Conservation (phyloP, 768 basidiomycete species). For the Leccinum fibrillosum region DNA sequence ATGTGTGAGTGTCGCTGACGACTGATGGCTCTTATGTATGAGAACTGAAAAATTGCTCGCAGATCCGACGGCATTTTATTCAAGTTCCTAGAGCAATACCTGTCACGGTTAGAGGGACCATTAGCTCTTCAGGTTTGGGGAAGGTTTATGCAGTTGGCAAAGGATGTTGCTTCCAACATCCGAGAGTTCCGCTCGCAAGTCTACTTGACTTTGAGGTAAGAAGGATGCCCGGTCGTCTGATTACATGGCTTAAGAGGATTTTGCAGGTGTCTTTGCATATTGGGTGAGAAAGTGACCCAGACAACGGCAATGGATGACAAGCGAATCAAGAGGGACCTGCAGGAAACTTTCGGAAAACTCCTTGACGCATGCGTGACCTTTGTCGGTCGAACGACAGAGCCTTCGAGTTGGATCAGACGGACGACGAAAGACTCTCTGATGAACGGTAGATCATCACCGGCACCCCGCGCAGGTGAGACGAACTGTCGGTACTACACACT, state of each 20-base stretch:
- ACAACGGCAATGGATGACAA: constrained; percentile 91
- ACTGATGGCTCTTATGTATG: background rate
- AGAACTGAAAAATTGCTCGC: constrained; percentile 3
- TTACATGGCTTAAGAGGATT: constrained; percentile 9
- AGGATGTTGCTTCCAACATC: constrained; percentile 65
- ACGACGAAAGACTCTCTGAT: constrained; percentile 56
- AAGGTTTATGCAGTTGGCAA: constrained; percentile 71
- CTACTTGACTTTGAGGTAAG: constrained; percentile 71
- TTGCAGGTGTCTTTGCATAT: constrained; percentile 65
- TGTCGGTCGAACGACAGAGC: constrained; percentile 70
- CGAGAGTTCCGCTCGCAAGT: constrained; percentile 69
- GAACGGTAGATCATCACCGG: constrained; percentile 76
- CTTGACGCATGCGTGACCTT: constrained; percentile 76
- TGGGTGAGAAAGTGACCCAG: constrained; percentile 82
- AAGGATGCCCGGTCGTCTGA: background rate
- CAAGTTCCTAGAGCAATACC: constrained; percentile 85
- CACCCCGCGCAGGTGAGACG: constrained; percentile 48
- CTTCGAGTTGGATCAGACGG: constrained; percentile 77
- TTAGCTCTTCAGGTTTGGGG: constrained; percentile 91
- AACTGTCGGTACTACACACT: background rate
- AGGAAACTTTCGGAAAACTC: constrained; percentile 86
- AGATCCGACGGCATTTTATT: constrained; percentile 76
- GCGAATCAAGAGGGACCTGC: constrained; percentile 82
- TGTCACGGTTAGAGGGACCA: constrained; percentile 81
- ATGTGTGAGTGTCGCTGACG: constrained; percentile 49